Conservation (phyloP, 805 yeast genomes). For the Yarrowia yakushimensis region DNA sequence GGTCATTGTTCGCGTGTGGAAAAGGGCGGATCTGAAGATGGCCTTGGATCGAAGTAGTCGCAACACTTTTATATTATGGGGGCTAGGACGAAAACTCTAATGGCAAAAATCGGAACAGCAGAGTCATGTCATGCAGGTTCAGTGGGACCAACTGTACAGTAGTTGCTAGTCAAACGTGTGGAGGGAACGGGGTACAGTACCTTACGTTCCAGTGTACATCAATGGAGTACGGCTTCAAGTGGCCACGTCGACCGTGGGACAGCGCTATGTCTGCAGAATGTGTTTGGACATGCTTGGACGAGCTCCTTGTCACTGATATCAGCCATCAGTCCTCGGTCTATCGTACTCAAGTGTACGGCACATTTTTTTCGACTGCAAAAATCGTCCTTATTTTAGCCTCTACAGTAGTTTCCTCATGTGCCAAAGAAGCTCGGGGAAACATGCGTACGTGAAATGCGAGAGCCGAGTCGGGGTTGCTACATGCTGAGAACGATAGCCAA, state of each 20-base stretch:
- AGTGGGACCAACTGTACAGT: constrained; percentile 9
- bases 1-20: constrained; percentile 23
- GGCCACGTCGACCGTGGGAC: background rate
- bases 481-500: background rate
- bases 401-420: background rate
- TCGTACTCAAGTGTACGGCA: too few species aligned
- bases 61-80: constrained; percentile 17
- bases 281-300: too few species aligned
- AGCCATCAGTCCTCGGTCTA: too few species aligned
- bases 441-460: background rate
- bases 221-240: background rate
- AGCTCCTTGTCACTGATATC: too few species aligned
- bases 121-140: constrained; percentile 22
- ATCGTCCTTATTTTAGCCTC: background rate
- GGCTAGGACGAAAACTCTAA: background rate
- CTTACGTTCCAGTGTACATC: too few species aligned
- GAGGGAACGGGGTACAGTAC: background rate
- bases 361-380: too few species aligned
- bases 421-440: constrained; percentile 18
- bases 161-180: background rate
- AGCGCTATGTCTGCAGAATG: background rate
- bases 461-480: constrained; percentile 7
- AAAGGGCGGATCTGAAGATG: background rate
- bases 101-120: constrained; percentile 9
- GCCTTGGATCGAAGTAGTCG: constrained; percentile 10